A percentile compares a stretch with the other conserved stretches of the same genome.
Evolutionary conservation across 352 stramenopile genomes (phyloP).

Genomic region (Phytopythium kandeliae): DNA sequence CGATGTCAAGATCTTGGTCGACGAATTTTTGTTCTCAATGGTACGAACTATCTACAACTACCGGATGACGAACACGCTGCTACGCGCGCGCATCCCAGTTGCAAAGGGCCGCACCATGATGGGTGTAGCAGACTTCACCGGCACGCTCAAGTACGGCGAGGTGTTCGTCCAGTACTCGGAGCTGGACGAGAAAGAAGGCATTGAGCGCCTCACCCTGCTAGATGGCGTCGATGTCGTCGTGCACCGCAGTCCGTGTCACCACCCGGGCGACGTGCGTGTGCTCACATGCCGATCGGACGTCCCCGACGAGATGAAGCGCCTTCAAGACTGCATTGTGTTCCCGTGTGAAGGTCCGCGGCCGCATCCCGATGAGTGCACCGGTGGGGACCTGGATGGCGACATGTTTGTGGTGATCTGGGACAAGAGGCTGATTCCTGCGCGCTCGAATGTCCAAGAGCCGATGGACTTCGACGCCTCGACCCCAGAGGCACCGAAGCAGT

Average conservation of each 20-base stretch:
- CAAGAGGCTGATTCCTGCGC: constrained; percentile 48
- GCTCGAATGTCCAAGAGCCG: constrained; percentile 29
- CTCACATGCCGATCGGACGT: constrained; percentile 48
- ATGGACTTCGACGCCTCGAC: constrained; percentile 39
- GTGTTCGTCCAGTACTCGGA: constrained; percentile 78
- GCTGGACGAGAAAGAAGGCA: constrained; percentile 18
- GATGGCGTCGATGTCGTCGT: constrained; percentile 48
- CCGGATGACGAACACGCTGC: constrained; percentile 57
- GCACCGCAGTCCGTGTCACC: constrained; percentile 73
- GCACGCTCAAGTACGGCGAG: constrained; percentile 55
- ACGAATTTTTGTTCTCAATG: constrained; percentile 48
- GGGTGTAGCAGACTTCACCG: constrained; percentile 79
- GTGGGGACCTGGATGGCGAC: constrained; percentile 78
- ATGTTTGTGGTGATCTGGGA: constrained; percentile 84
- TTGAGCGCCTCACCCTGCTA: constrained; percentile 20
- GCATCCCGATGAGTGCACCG: constrained; percentile 75
- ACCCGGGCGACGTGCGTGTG: constrained; percentile 69
- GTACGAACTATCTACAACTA: constrained; percentile 63
- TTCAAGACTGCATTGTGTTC: constrained; percentile 78
- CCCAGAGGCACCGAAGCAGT: constrained; percentile 13
- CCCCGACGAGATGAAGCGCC: constrained; percentile 26
- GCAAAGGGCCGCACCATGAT: constrained; percentile 59
- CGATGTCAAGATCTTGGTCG: constrained; percentile 30
- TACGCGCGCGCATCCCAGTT: constrained; percentile 73
- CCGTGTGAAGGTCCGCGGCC: constrained; percentile 56